Evolutionary conservation across 352 stramenopile genomes (phyloP).

Genomic region (Phytopythium montanum): DNA sequence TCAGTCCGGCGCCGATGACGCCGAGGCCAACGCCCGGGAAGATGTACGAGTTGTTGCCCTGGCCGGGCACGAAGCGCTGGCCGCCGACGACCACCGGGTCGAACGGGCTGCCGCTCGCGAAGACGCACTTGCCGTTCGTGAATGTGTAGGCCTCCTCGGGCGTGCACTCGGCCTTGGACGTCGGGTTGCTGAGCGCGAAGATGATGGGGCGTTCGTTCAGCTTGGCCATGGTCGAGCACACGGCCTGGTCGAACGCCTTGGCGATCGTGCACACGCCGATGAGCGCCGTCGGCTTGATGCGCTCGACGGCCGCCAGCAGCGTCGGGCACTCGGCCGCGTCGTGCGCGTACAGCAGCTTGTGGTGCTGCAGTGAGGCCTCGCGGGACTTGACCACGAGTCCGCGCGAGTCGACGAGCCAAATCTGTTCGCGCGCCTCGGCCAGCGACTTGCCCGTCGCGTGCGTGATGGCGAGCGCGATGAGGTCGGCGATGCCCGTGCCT

Average conservation of each 20-base stretch:
- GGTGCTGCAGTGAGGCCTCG: conserved; percentile 79
- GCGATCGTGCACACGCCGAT: conserved; percentile 92
- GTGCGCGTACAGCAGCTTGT: conserved; percentile 89
- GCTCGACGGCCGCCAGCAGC: conserved; percentile 75
- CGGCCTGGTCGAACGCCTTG: conserved; percentile 86
- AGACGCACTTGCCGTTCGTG: conserved; percentile 94
- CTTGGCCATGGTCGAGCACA: conserved; percentile 88
- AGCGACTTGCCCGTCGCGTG: conserved; percentile 87
- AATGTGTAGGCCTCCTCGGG: conserved; percentile 96
- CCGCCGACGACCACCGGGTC: conserved; percentile 91
- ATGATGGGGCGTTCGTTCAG: conserved; percentile 93
- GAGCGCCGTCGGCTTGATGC: conserved; percentile 92
- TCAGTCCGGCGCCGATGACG: conserved; percentile 83
- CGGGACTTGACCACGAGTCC: conserved; percentile 80
- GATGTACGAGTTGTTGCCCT: conserved; percentile 97
- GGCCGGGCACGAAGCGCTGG: conserved; percentile 76
- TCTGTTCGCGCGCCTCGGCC: conserved; percentile 87
- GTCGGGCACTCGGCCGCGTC: conserved; percentile 59
- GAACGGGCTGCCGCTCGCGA: conserved; percentile 95
- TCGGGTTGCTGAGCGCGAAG: conserved; percentile 97
- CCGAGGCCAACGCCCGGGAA: conserved; percentile 96
- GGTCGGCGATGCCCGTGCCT: conserved; percentile 93
- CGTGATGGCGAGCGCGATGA: conserved; percentile 90
- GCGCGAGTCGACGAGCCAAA: conserved; percentile 92
- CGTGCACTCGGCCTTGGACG: conserved; percentile 95